phyloP scores from a whole-genome alignment of 2,329 filamentous ascomycete genomes.

The Penicillium sp. region DNA sequence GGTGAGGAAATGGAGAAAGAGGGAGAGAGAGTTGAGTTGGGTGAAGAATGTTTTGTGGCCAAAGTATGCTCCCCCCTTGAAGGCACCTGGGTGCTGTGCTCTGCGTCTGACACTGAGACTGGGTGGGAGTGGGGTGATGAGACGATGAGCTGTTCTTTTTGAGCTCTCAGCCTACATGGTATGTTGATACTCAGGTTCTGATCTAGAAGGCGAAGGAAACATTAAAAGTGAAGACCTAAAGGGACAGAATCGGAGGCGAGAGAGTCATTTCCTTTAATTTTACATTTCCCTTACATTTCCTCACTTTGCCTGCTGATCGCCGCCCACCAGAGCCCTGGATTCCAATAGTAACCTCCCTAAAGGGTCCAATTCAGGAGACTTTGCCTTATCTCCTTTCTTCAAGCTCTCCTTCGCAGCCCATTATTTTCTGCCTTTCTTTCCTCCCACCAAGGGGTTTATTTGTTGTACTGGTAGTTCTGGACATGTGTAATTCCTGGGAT shows the following conservation, averaged over 20 bases:
- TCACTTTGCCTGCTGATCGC: conserved; percentile 12
- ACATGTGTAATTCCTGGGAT: neutral
- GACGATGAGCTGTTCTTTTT: conserved; percentile 13
- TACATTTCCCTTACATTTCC: conserved; percentile 8
- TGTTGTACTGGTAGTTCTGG: neutral
- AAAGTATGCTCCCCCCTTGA: conserved; percentile 19
- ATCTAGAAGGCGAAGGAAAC: neutral
- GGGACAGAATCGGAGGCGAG: neutral
- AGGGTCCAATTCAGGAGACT: conserved; percentile 6
- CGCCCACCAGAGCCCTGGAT: conserved; percentile 6
- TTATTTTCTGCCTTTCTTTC: neutral
- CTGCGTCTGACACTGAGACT: neutral
- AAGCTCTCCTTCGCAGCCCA: neutral
- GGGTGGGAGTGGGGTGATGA: conserved; percentile 8
- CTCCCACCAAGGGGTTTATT: neutral
- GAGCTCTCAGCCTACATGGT: conserved; percentile 9
- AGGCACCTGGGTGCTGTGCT: conserved; percentile 4
- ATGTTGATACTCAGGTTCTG: neutral
- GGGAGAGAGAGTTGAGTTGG: conserved; percentile 19
- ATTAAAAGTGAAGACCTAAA: neutral
- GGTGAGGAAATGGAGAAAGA: conserved; percentile 26
- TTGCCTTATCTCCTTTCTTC: neutral
- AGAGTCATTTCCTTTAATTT: conserved; percentile 1
- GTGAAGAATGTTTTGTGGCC: conserved; percentile 22
- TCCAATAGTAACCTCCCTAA: conserved; percentile 15